Evolutionary conservation across 345 rosid genomes (phyloP), one percentile per base, ranked within the genome.

Genomic region (Chamaenerion angustifolium): DNA sequence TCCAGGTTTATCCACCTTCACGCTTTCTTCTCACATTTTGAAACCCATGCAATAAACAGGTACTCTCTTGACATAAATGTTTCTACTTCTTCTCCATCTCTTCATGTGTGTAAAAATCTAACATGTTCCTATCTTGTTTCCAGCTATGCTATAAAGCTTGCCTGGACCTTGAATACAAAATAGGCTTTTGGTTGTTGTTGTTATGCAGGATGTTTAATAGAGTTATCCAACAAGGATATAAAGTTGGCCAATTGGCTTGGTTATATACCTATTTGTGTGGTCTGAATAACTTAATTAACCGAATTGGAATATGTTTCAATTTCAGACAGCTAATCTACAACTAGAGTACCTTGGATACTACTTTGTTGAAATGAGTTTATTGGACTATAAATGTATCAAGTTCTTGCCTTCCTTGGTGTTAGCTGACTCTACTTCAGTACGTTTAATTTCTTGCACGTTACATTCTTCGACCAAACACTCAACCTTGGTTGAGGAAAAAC

Each of bases 341-440:
- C 45, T 85, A 42, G 95, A 82, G 74, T 83, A 77, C 67, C 74
- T 89, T 40, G 82, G 90, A 23, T 70, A 49, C 69, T 82, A 85
- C 64, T 79, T 89, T 54, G 79, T 88, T 0, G 97, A 82, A 67
- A 59, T 89, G 50, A 77, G 88, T 65, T 61, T 89, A 60, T 57
- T 82, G 69, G 97, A 89, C 35, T 80, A 85, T 42, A 56, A 51
- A 18, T 75, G 76, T 62, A 52, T 88, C 55, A 75, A 77, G 60
- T 80, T 78, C 59, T 58, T 89, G 45, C 95, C 95, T 0, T 89
- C 97, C 35, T 4, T 72, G 58, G 76, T 85, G 43, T n/a, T n/a
- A n/a, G 94, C 95, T 64, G 79, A n/a, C n/a, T n/a, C n/a, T n/a
- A n/a, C 83, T 16, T 77, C 94, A 12, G 79, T n/a, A n/a, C n/a